A percentile compares a stretch with the other conserved stretches of the same genome.
Evolutionary conservation across 352 stramenopile genomes (phyloP).

Genomic region (Peronospora belbahrii): DNA sequence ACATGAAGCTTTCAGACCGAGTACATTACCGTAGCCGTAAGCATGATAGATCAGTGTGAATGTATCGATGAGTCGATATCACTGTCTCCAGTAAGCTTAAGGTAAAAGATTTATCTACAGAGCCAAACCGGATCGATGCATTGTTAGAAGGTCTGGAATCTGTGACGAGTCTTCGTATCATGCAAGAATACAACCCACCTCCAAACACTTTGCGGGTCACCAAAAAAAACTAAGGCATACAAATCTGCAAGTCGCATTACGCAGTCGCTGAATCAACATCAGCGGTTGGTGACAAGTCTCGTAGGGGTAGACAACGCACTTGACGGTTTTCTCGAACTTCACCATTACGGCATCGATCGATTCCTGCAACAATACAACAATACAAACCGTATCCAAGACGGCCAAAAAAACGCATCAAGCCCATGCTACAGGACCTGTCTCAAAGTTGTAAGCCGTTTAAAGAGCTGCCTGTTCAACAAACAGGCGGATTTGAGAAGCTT

Average conservation of each 20-base stretch:
- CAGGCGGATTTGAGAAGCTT: conserved; percentile 34
- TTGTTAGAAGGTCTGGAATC: no score
- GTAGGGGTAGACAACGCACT: conserved; percentile 36
- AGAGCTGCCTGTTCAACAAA: conserved; percentile 19
- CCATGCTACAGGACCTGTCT: conserved; percentile 2
- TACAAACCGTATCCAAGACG: conserved; percentile 16
- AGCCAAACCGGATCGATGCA: no score
- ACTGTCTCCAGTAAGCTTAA: no score
- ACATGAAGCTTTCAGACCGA: no score
- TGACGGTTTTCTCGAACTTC: conserved; percentile 14
- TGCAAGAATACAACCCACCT: no score
- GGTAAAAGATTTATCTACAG: no score
- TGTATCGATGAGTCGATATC: no score
- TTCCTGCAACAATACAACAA: conserved; percentile 9
- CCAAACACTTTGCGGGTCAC: conserved; percentile 43
- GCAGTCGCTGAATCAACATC: no score
- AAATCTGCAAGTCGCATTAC: background rate
- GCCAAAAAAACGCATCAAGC: conserved; percentile 14
- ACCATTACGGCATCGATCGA: conserved; percentile 9
- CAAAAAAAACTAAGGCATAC: conserved; percentile 8
- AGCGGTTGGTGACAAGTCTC: conserved; percentile 15
- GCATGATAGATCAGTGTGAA: no score
- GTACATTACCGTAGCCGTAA: no score
- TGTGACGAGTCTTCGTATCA: no score
- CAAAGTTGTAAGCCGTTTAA: background rate